Percentiles rank a stretch among this genome's conserved stretches.
Conservation (phyloP, 148 eudicot genomes). For the Cornus kousa region DNA sequence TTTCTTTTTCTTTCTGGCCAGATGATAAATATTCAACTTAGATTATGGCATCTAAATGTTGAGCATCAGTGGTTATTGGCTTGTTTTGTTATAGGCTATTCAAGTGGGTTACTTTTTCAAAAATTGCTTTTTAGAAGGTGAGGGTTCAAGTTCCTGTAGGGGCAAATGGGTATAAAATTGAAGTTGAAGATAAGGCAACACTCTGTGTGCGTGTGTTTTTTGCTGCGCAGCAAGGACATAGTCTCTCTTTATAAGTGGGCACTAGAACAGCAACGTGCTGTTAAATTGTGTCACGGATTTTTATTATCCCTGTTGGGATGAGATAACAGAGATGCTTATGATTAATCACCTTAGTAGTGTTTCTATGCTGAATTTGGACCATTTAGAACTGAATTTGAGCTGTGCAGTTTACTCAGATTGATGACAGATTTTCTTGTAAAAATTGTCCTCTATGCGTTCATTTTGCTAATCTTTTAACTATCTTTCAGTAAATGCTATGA, state of each 20-base stretch:
- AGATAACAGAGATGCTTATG: background rate
- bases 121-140: too few relatives aligned
- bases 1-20: too few relatives aligned
- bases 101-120: background rate
- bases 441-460: background rate
- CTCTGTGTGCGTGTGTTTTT: too few relatives aligned
- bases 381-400: background rate
- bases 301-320: background rate
- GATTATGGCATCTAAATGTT: too few relatives aligned
- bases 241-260: background rate
- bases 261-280: background rate
- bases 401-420: background rate
- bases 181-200: background rate
- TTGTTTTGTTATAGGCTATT: too few relatives aligned
- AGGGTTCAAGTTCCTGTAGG: too few relatives aligned
- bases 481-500: background rate
- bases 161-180: background rate
- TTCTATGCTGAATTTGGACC: background rate
- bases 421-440: background rate
- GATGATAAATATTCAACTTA: too few relatives aligned
- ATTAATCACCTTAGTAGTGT: background rate
- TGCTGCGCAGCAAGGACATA: background rate
- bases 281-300: background rate
- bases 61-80: too few relatives aligned
- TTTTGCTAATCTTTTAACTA: conserved; percentile 1